Conservation (phyloP, 73 alveolate species). For the Symbiodinium pilosum region DNA sequence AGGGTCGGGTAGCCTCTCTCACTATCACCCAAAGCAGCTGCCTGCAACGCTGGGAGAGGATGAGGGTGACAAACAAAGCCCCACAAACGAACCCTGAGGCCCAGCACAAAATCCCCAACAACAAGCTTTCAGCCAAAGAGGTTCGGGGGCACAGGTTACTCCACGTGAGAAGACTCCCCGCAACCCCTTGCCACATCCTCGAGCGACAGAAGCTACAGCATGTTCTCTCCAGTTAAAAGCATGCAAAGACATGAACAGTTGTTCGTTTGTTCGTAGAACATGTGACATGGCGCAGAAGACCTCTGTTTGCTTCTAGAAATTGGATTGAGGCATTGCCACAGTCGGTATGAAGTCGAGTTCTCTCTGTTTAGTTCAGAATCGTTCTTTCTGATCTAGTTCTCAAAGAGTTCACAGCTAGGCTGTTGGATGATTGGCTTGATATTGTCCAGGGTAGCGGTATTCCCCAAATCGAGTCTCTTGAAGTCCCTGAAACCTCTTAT, state of each 20-base stretch:
- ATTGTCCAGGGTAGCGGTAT: too few relatives aligned
- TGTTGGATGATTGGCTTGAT: too few relatives aligned
- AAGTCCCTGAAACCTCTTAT: too few relatives aligned
- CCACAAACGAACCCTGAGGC: not conserved
- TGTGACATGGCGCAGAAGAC: too few relatives aligned
- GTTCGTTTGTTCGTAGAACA: too few relatives aligned
- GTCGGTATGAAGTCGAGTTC: too few relatives aligned
- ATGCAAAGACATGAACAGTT: not conserved
- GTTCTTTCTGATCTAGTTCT: too few relatives aligned
- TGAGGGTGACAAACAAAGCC: not conserved
- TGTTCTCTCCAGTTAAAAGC: not conserved
- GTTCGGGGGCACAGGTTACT: not conserved
- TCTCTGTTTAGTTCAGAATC: too few relatives aligned
- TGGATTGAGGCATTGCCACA: too few relatives aligned
- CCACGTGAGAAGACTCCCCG: not conserved
- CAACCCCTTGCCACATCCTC: not conserved
- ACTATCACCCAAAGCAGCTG: not conserved
- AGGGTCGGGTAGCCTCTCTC: not conserved
- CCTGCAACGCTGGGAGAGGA: not conserved
- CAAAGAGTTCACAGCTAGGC: too few relatives aligned
- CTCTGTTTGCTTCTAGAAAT: too few relatives aligned
- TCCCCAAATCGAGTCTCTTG: too few relatives aligned
- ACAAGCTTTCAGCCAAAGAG: not conserved
- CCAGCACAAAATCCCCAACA: not conserved
- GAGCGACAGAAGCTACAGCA: not conserved